A percentile compares a stretch with the other conserved stretches of the same genome.
These are phyloP conservation scores for Blepharisma undulans DNA, from an alignment of 169 alveolate species.

Conservation along the genomic window DNA sequence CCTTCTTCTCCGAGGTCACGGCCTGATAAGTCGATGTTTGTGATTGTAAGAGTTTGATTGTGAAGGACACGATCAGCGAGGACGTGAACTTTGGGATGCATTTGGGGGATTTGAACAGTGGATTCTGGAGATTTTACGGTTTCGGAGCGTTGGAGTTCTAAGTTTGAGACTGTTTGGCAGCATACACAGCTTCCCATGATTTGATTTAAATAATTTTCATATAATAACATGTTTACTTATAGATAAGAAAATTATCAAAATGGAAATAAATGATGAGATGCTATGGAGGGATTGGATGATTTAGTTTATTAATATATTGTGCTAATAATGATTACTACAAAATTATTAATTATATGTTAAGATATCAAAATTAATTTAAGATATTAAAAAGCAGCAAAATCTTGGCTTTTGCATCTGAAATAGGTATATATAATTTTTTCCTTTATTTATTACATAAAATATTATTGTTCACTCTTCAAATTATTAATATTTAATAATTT, in stretches of 20 bases:
- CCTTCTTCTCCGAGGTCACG: conserved; percentile 9
- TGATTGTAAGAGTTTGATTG: background rate
- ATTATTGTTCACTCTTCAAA: too few species aligned
- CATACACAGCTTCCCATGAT: background rate
- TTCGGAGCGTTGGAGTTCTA: background rate
- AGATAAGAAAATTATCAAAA: background rate
- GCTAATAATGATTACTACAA: too few species aligned
- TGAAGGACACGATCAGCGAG: background rate
- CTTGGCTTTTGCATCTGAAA: too few species aligned
- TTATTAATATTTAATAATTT: too few species aligned
- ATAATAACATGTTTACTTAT: background rate
- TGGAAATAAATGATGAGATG: background rate
- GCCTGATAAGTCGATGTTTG: background rate
- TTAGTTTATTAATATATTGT: too few species aligned
- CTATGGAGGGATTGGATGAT: too few species aligned
- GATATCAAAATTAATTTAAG: background rate
- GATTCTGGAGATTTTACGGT: background rate
- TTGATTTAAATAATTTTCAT: background rate
- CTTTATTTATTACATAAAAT: too few species aligned
- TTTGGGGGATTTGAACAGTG: background rate
- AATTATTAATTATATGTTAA: too few species aligned
- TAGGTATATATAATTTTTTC: too few species aligned
- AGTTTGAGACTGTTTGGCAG: background rate
- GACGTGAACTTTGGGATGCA: background rate
- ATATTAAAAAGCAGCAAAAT: too few species aligned